Percentiles rank a stretch among this genome's conserved stretches.
phyloP scores from a whole-genome alignment of 1,284 basidiomycete species.

The Trichosporon sp. region DNA sequence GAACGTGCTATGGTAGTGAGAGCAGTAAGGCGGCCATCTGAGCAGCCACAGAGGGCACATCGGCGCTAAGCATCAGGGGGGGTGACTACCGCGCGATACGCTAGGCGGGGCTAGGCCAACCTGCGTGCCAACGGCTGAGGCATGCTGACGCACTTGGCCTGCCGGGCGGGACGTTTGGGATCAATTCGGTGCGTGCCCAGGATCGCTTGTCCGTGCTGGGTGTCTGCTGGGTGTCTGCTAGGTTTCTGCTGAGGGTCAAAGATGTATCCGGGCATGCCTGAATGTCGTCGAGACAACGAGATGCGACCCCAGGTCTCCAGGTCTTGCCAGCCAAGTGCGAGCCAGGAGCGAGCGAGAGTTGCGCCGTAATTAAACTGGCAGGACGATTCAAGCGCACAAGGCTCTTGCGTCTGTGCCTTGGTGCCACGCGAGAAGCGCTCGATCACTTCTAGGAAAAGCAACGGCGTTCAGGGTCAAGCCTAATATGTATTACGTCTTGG shows the following conservation, averaged over 20 bases:
- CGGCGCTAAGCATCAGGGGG: not conserved
- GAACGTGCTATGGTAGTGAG: not conserved
- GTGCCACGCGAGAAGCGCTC: conserved; percentile 6
- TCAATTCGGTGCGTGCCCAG: not conserved
- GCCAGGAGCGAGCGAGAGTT: not conserved
- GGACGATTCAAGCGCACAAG: not conserved
- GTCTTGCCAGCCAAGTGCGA: not conserved
- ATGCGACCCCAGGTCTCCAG: not conserved
- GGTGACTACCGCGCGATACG: not conserved
- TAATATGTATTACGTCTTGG: conserved; percentile 4
- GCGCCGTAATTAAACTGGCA: conserved; percentile 11
- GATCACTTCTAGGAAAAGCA: not conserved
- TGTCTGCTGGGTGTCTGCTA: not conserved
- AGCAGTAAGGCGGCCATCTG: not conserved
- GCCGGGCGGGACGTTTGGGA: conserved; percentile 2
- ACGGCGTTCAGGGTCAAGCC: not conserved
- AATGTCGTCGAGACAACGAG: not conserved
- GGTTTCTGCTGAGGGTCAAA: no score
- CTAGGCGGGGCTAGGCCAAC: not conserved
- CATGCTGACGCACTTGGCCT: not conserved
- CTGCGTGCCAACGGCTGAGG: not conserved
- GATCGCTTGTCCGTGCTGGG: not conserved
- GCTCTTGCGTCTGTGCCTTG: not conserved
- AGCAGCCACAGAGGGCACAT: not conserved
- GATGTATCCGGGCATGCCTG: not conserved